Evolutionary conservation across 2,329 filamentous ascomycete species (phyloP), one percentile per base, ranked within the genome.

Genomic region (Keithomyces neogunnii): DNA sequence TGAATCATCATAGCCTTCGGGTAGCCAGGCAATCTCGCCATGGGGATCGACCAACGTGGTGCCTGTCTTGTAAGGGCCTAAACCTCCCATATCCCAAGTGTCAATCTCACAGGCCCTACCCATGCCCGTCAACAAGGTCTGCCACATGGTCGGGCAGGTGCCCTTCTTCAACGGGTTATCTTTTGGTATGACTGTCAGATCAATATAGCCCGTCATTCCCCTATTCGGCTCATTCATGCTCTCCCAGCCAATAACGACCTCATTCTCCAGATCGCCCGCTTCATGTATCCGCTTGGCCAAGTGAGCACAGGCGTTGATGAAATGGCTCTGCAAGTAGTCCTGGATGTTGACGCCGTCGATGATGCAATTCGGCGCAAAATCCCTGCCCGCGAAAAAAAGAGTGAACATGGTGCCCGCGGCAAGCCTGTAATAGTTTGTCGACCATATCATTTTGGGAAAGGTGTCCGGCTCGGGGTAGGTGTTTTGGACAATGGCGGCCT

Each of bases 401-500:
- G 92, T 96, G 66, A 96, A 97, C 59, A 97, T 89, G 45, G 89
- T 91, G 58, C 91, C 89, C 47, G 86, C 88, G 3, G 86, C 91
- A 47, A 97, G 75, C 29, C 93, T 82, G 55, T 83, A 87, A 68
- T 99, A 99, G 66, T 99, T 99, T 48, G 95, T 97, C 13, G 92
- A 90, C 93, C 93, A 99, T 52, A 97, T 92, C 95, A 99, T 99
- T 72, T 96, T 97, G 29, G 93, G 93, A 58, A 92, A 99, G 1
- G 85, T 78, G 30, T 84, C 84, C 7, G 91, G 89, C 26, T 95
- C 80, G 8, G 88, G 84, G 64, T 89, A 96, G 2, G 88, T 95
- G 63, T 97, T 99, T 49, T 99, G 93, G 5, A 99, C 92, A 53
- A 97, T 80, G 38, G 93, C 89, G 3, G 92, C 92, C 69, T 96